Conservation (phyloP, 345 rosid species). For the Citrus cavaleriei region DNA sequence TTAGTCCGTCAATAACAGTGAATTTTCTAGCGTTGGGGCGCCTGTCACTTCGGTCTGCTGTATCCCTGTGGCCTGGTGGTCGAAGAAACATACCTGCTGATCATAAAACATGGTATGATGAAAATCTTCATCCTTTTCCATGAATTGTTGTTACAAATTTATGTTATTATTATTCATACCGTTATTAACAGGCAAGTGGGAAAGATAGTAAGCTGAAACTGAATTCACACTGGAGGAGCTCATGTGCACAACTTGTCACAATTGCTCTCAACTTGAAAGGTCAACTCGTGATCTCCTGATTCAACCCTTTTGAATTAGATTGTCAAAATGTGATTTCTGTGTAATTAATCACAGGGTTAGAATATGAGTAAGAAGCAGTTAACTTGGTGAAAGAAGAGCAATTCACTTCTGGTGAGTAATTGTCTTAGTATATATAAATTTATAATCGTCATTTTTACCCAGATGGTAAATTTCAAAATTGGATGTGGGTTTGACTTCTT, state of each 20-base stretch:
- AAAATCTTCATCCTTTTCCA: not conserved
- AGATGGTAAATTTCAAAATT: not conserved
- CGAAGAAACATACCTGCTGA: not conserved
- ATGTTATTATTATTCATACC: not conserved
- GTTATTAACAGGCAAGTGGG: too few relatives aligned
- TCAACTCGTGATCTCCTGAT: not conserved
- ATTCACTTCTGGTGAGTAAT: slow-evolving; percentile 39
- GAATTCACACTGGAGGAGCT: slow-evolving; percentile 74
- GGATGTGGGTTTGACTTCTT: not conserved
- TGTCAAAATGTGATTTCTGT: not conserved
- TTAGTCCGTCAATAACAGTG: too few relatives aligned
- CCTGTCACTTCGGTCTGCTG: too few relatives aligned
- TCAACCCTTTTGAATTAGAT: not conserved
- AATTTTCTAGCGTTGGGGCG: too few relatives aligned
- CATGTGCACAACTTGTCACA: slow-evolving; percentile 64
- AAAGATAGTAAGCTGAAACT: slow-evolving; percentile 29
- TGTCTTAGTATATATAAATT: not conserved
- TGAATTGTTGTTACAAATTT: not conserved
- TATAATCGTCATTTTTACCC: not conserved
- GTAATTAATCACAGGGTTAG: slow-evolving; percentile 38
- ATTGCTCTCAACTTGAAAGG: slow-evolving; percentile 81
- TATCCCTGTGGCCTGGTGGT: too few relatives aligned
- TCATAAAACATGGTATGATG: not conserved
- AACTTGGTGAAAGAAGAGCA: slow-evolving; percentile 59
- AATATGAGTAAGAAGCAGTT: slow-evolving; percentile 61